Conservation (phyloP, 192 early-diverging fungal genomes). For the Coemansia umbellata region DNA sequence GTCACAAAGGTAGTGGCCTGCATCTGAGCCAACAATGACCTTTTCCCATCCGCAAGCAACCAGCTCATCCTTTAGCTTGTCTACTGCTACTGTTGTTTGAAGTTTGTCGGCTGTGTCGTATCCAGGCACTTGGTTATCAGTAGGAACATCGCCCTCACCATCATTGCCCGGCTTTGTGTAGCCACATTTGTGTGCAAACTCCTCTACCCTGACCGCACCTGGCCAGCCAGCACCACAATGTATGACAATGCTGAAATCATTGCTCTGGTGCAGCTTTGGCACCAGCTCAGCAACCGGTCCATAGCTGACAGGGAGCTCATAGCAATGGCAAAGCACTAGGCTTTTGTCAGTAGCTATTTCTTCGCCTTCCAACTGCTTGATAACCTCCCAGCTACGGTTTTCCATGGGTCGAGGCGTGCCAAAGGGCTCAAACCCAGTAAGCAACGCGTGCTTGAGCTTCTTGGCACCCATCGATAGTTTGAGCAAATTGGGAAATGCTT, state of each 20-base stretch:
- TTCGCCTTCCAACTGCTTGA: constrained; percentile 22
- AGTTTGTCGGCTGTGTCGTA: constrained; percentile 24
- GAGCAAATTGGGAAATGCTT: too few relatives aligned
- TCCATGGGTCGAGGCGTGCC: constrained; percentile 32
- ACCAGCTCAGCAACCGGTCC: constrained; percentile 43
- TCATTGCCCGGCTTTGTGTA: constrained; percentile 52
- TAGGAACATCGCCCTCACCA: constrained; percentile 29
- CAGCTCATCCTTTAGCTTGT: constrained; percentile 26
- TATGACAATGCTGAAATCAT: constrained; percentile 48
- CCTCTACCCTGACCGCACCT: constrained; percentile 47
- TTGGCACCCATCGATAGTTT: constrained; percentile 1
- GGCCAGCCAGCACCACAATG: constrained; percentile 54
- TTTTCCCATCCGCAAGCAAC: constrained; percentile 37
- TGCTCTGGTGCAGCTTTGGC: constrained; percentile 37
- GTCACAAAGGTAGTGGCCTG: constrained; percentile 59
- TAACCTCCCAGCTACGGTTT: constrained; percentile 52
- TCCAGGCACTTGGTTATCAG: constrained; percentile 24
- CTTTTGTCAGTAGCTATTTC: neutral
- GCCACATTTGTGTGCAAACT: constrained; percentile 49
- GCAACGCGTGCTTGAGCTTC: constrained; percentile 20
- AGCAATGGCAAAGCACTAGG: constrained; percentile 26
- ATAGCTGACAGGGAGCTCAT: constrained; percentile 59
- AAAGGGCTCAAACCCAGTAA: constrained; percentile 54
- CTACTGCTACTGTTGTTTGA: constrained; percentile 41
- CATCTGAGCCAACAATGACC: constrained; percentile 40